phyloP scores from a whole-genome alignment of 306 rosid genomes.

The Betula pendula region DNA sequence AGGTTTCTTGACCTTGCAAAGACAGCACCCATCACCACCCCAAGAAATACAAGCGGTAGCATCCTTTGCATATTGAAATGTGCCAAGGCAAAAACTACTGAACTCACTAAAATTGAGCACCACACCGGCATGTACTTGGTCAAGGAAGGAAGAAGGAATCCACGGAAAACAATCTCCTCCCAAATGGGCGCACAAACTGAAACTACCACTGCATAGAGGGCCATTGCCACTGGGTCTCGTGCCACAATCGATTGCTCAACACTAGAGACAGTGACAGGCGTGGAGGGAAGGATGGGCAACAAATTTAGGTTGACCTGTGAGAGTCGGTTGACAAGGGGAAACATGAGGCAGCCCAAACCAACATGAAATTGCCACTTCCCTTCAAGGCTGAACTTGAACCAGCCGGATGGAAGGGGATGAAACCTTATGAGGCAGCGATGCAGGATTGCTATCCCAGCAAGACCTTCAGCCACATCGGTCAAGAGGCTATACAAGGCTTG shows the following conservation, averaged over 20 bases:
- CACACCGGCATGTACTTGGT: constrained; percentile 61
- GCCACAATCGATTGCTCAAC: constrained; percentile 64
- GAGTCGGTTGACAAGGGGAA: constrained; percentile 54
- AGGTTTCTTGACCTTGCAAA: constrained; percentile 58
- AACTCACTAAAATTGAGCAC: constrained; percentile 56
- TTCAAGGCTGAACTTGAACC: constrained; percentile 52
- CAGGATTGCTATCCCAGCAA: constrained; percentile 54
- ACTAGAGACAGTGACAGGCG: constrained; percentile 53
- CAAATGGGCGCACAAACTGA: constrained; percentile 58
- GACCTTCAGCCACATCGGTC: constrained; percentile 50
- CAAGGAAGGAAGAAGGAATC: constrained; percentile 64
- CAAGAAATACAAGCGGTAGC: constrained; percentile 60
- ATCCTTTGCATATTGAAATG: constrained; percentile 61
- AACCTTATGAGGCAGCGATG: constrained; percentile 49
- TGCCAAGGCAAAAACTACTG: constrained; percentile 59
- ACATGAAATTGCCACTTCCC: constrained; percentile 60
- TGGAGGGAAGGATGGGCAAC: constrained; percentile 50
- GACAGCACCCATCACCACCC: constrained; percentile 54
- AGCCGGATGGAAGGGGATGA: constrained; percentile 51
- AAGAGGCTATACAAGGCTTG: constrained; percentile 67
- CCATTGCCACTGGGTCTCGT: constrained; percentile 63
- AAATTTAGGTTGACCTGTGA: constrained; percentile 56
- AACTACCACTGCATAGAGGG: constrained; percentile 58
- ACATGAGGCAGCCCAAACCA: constrained; percentile 57
- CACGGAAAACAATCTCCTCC: constrained; percentile 67